A percentile compares a stretch with the other conserved stretches of the same genome.
These are phyloP conservation scores for Pouteria campechiana DNA, from an alignment of 179 eudicot genomes.

Conservation along the genomic window DNA sequence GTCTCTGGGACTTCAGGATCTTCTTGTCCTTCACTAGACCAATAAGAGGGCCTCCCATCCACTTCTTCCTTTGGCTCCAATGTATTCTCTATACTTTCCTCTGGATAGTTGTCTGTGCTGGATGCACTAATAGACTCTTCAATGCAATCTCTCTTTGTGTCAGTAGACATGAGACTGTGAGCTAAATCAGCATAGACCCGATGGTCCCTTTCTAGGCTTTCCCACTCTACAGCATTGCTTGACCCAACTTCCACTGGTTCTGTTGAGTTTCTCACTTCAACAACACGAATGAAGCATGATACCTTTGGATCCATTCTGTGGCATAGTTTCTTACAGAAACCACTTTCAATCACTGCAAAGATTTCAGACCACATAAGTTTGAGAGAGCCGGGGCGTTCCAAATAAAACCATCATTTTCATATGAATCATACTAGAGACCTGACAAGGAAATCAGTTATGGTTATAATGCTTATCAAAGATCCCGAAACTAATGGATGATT, in stretches of 20 bases:
- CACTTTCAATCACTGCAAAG: slow-evolving; percentile 35
- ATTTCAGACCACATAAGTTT: no score
- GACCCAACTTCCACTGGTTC: slow-evolving; percentile 6
- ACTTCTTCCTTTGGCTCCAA: slow-evolving; percentile 23
- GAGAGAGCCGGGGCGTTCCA: no score
- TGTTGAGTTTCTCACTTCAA: slow-evolving; percentile 16
- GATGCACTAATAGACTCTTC: slow-evolving; percentile 28
- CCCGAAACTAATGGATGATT: no score
- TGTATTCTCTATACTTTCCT: slow-evolving; percentile 32
- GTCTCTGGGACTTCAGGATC: slow-evolving; percentile 34
- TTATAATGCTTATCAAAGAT: no score
- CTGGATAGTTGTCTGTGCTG: slow-evolving; percentile 37
- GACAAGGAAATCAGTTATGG: no score
- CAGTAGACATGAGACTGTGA: slow-evolving; percentile 11
- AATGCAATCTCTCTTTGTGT: slow-evolving; percentile 20
- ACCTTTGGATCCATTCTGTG: slow-evolving; percentile 25
- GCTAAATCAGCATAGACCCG: slow-evolving; percentile 25
- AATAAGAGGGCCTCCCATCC: slow-evolving; percentile 26
- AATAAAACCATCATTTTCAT: no score
- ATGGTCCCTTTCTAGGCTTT: slow-evolving; percentile 19
- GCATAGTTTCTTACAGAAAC: slow-evolving; percentile 39
- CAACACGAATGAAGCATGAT: slow-evolving; percentile 8
- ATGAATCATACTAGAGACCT: no score
- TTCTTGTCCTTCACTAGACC: slow-evolving; percentile 42
- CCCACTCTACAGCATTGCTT: slow-evolving; percentile 2